Conservation (phyloP, 495 filamentous ascomycete species). For the Penicillium mononematosum region DNA sequence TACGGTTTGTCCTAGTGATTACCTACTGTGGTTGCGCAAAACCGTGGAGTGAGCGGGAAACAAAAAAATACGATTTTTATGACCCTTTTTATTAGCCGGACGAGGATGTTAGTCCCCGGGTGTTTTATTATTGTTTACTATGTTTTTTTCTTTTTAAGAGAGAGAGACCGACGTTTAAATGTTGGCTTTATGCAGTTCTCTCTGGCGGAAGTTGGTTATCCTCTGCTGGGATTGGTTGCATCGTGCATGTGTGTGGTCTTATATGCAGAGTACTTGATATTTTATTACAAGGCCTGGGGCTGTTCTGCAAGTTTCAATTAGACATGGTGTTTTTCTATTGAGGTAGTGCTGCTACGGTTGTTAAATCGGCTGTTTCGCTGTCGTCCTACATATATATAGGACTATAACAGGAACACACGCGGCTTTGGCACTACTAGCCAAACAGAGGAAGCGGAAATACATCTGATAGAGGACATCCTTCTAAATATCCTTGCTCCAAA, state of each 20-base stretch:
- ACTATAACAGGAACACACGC: background rate
- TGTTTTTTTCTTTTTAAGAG: background rate
- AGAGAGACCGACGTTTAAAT: slow-evolving; percentile 1
- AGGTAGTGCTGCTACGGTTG: background rate
- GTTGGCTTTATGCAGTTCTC: background rate
- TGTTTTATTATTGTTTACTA: slow-evolving; percentile 13
- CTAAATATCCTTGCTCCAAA: too few relatives aligned
- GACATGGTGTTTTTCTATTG: background rate
- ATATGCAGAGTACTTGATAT: slow-evolving; percentile 3
- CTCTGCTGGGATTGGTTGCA: slow-evolving; percentile 15
- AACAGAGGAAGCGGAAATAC: background rate
- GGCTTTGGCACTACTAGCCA: background rate
- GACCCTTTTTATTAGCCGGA: slow-evolving; percentile 22
- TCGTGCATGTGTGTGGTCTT: slow-evolving; percentile 13
- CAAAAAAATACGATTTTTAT: slow-evolving; percentile 35
- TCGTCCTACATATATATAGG: background rate
- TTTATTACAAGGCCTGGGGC: slow-evolving; percentile 15
- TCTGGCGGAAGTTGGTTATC: slow-evolving; percentile 6
- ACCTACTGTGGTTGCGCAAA: background rate
- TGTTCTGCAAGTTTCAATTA: background rate
- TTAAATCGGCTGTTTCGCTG: background rate
- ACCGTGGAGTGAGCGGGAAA: slow-evolving; percentile 17
- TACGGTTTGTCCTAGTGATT: slow-evolving; percentile 5
- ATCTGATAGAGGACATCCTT: background rate
- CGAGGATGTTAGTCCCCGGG: slow-evolving; percentile 9